Evolutionary conservation across 805 yeast genomes (phyloP).

Genomic region (Vanderwaltozyma polyspora): DNA sequence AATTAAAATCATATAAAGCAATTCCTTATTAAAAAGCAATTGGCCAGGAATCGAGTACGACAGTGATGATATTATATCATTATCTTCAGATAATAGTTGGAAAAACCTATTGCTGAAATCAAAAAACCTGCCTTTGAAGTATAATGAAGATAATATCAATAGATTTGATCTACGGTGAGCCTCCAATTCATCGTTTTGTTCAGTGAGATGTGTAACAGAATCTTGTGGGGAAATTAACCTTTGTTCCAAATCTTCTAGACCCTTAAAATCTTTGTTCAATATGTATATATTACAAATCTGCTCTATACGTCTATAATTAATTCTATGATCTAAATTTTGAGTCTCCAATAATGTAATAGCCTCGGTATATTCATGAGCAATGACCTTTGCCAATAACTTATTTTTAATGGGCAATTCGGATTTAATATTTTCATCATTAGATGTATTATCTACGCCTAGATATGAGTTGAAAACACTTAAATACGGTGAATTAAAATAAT

Average conservation of each 20-base stretch:
- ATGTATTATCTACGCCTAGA: too few relatives aligned
- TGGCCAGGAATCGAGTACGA: too few relatives aligned
- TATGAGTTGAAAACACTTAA: too few relatives aligned
- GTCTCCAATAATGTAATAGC: slow-evolving; percentile 15
- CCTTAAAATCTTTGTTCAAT: slow-evolving; percentile 11
- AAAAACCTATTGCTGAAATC: slow-evolving; percentile 15
- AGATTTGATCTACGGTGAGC: slow-evolving; percentile 9
- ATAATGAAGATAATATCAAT: slow-evolving; percentile 10
- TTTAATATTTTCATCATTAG: too few relatives aligned
- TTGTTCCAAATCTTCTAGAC: slow-evolving; percentile 18
- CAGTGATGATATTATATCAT: slow-evolving; percentile 5
- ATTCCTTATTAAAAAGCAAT: slow-evolving; percentile 13
- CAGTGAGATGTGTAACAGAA: not conserved
- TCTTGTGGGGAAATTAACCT: slow-evolving; percentile 6
- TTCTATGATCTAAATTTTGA: slow-evolving; percentile 1
- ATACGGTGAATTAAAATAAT: slow-evolving; percentile 10
- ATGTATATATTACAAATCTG: slow-evolving; percentile 9
- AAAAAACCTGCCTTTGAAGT: slow-evolving; percentile 15
- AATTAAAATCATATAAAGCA: slow-evolving; percentile 15
- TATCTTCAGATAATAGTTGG: slow-evolving; percentile 9
- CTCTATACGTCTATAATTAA: slow-evolving; percentile 12
- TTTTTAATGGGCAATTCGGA: too few relatives aligned
- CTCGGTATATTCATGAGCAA: slow-evolving; percentile 16
- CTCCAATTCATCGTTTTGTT: slow-evolving; percentile 7
- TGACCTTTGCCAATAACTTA: slow-evolving; percentile 7